phyloP scores from a whole-genome alignment of 768 basidiomycete genomes.

The Favolaschia claudopus region DNA sequence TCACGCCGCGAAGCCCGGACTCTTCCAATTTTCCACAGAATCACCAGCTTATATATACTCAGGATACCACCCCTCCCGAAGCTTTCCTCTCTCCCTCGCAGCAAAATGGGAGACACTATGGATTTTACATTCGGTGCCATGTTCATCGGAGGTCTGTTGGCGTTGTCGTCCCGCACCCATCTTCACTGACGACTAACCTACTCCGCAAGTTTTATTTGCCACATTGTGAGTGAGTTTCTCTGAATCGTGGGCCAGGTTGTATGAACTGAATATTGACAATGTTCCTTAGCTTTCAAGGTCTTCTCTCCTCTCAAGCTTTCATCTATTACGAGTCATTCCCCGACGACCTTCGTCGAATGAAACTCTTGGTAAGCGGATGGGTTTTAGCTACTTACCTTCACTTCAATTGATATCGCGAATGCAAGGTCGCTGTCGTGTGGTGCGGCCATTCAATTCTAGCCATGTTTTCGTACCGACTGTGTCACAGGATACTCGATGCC shows the following conservation, averaged over 20 bases:
- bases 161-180: not conserved
- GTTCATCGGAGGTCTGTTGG: conserved; percentile 5
- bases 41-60: not conserved
- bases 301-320: conserved; percentile 14
- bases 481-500: conserved; percentile 16
- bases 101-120: not conserved
- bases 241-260: not conserved
- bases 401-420: not conserved
- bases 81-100: not conserved
- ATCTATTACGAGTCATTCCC: conserved; percentile 17
- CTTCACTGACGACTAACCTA: not conserved
- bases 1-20: too few species aligned
- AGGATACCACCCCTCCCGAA: not conserved
- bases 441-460: not conserved
- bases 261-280: not conserved
- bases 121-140: conserved; percentile 6
- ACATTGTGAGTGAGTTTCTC: conserved; percentile 1
- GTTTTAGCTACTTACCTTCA: not conserved
- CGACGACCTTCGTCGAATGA: not conserved
- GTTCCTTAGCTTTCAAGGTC: conserved; percentile 13
- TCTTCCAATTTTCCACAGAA: too few species aligned
- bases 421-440: conserved; percentile 18
- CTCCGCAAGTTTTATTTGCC: not conserved
- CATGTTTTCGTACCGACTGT: too few species aligned
- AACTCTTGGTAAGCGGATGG: not conserved